These are phyloP conservation scores for Heterobasidion occidentale DNA, from an alignment of 1,284 basidiomycete genomes.

Conservation along the genomic window DNA sequence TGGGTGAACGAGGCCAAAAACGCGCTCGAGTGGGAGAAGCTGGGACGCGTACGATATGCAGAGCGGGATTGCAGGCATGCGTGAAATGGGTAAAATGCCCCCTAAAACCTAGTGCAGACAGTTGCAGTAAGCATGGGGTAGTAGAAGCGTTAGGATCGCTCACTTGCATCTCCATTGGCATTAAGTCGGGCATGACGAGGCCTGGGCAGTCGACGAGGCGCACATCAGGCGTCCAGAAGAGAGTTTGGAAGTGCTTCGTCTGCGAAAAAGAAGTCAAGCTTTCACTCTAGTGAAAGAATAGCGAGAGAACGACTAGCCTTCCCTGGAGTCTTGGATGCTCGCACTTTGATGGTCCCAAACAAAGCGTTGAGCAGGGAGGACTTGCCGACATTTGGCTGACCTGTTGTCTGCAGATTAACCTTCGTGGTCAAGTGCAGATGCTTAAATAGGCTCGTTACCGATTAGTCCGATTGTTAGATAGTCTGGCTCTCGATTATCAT, in stretches of 20 bases:
- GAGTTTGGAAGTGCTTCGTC: constrained; percentile 93
- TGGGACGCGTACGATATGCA: constrained; percentile 66
- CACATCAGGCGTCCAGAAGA: constrained; percentile 78
- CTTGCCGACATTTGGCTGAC: constrained; percentile 93
- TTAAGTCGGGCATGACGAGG: constrained; percentile 73
- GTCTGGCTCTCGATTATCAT: constrained; percentile 33
- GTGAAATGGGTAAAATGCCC: constrained; percentile 84
- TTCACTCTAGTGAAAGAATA: neutral
- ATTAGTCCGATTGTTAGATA: constrained; percentile 79
- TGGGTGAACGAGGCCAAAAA: constrained; percentile 56
- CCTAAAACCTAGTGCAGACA: constrained; percentile 48
- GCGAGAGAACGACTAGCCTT: constrained; percentile 43
- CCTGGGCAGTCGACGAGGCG: constrained; percentile 84
- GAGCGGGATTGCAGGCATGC: constrained; percentile 73
- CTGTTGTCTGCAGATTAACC: constrained; percentile 25
- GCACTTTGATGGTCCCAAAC: constrained; percentile 75
- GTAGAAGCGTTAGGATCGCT: constrained; percentile 11
- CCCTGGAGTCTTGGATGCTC: constrained; percentile 85
- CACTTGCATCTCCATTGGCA: constrained; percentile 77
- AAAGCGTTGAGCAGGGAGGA: constrained; percentile 87
- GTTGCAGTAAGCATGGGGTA: neutral
- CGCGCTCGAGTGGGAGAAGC: constrained; percentile 71
- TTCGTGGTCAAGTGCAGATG: neutral
- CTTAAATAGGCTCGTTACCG: constrained; percentile 33
- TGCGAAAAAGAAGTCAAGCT: constrained; percentile 18